These are phyloP conservation scores for Thuja plicata DNA, from an alignment of 83 land plant genomes.

Conservation along the genomic window DNA sequence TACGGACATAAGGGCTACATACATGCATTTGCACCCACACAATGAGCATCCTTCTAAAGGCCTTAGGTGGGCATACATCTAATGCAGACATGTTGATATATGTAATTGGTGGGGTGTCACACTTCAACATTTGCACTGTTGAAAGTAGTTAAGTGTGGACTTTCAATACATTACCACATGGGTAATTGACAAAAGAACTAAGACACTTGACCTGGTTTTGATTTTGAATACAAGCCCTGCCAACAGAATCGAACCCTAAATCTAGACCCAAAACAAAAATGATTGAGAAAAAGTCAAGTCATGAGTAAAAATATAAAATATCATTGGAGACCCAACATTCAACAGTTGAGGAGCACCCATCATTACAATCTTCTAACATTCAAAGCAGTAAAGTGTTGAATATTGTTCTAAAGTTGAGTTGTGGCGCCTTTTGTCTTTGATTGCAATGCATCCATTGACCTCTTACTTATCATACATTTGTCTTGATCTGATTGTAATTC, in stretches of 20 bases:
- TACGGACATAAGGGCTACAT: no score
- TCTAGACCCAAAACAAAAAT: not conserved
- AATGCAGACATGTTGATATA: not conserved
- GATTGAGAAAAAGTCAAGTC: not conserved
- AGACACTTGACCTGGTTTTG: not conserved
- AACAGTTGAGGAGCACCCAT: not conserved
- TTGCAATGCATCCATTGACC: not conserved
- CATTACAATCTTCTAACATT: not conserved
- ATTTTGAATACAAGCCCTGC: not conserved
- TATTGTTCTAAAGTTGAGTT: not conserved
- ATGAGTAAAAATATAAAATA: not conserved
- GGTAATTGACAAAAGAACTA: not conserved
- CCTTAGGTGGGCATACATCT: not conserved
- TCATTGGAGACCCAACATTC: not conserved
- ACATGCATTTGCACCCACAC: not conserved
- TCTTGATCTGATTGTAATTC: not conserved
- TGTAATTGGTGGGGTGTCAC: not conserved
- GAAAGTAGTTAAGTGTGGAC: slow-evolving; percentile 6
- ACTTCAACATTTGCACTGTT: not conserved
- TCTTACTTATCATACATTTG: not conserved
- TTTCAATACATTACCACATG: not conserved
- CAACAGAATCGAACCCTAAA: not conserved
- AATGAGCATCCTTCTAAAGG: not conserved
- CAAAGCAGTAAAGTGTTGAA: not conserved
- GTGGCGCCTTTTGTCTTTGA: not conserved